Base-by-base conservation (phyloP, 345 rosid species). In the Aquilaria yunnanensis region DNA sequence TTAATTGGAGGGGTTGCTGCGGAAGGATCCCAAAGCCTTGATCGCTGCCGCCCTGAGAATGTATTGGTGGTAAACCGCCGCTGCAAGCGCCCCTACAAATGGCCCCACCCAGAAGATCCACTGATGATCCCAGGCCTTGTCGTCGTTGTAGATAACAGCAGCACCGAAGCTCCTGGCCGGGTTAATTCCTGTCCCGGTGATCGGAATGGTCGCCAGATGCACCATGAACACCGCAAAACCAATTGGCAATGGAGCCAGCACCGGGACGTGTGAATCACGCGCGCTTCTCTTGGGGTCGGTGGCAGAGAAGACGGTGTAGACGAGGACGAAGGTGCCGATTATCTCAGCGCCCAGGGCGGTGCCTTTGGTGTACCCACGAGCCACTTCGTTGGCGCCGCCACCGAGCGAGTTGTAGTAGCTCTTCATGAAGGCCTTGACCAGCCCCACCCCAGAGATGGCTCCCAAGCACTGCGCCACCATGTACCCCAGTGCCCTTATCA, bases 51-150 rank as follows among this genome's bases (percentile, higher is more conserved):
- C 92, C 61, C 92, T 78, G 59, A 86, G 77, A 3, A 86, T 74
- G 75, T 73, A 86, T 64, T 84, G 90, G 60, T 84, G 87, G 77
- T 86, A 84, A 34, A 77, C 81, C 5, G 90, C 87, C 30, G 93
- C 93, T 41, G 85, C 89, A n/a, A 86, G 60, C 46, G 87, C 93
- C 67, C 93, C 93, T 31, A 78, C 61, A n/a, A 84, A 76, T 1
- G 89, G 92, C 30, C 92, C 92, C 54, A 84, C 92, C 92, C 92
- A 86, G 73, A 86, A 86, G 34, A 86, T 86, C 92, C 92, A 86
- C 92, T 86, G 93, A 56, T 86, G 87, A 69, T 86, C 87, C 93
- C 93, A 86, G 29, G 63, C 74, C 61, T 80, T 82, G 32, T 70
- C 67, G 32, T 74, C 61, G 83, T 84, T 80, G 81, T 32, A 80